These are phyloP conservation scores for Sclerotinia subarctica DNA, from an alignment of 2,329 filamentous ascomycete genomes.

Conservation along the genomic window DNA sequence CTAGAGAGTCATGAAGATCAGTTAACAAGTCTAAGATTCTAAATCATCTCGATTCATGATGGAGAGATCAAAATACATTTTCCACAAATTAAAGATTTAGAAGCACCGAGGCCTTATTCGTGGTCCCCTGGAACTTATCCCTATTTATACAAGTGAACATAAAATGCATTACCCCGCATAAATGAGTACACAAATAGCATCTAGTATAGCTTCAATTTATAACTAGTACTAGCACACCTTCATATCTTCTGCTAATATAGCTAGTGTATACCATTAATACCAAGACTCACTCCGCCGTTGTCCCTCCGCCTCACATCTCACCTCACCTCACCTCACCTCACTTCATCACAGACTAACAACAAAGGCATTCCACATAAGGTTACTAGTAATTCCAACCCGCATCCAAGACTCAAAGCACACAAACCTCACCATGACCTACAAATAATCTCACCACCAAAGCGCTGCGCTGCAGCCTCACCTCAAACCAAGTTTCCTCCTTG, in stretches of 20 bases:
- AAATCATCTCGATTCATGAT: neutral
- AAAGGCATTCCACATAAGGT: neutral
- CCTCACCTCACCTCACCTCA: neutral
- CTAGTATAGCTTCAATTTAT: neutral
- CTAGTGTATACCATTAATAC: no score
- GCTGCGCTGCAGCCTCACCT: neutral
- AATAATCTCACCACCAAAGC: neutral
- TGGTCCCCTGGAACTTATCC: slow-evolving; percentile 4
- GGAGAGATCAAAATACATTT: neutral
- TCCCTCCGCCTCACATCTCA: neutral
- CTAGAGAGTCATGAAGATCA: neutral
- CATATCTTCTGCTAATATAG: no score
- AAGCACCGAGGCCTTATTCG: slow-evolving; percentile 10
- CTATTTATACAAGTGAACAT: slow-evolving; percentile 2
- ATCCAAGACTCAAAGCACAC: neutral
- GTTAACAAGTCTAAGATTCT: neutral
- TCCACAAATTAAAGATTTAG: slow-evolving; percentile 10
- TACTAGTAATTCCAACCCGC: no score
- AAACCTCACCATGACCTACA: neutral
- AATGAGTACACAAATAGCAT: neutral
- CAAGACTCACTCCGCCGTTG: no score
- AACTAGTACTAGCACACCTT: no score
- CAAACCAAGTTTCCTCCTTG: neutral
- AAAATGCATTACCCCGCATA: slow-evolving; percentile 5
- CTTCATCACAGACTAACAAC: neutral